A percentile compares a stretch with the other conserved stretches of the same genome.
Evolutionary conservation across 2,329 filamentous ascomycete species (phyloP).

Genomic region (Penicillium concentricum): DNA sequence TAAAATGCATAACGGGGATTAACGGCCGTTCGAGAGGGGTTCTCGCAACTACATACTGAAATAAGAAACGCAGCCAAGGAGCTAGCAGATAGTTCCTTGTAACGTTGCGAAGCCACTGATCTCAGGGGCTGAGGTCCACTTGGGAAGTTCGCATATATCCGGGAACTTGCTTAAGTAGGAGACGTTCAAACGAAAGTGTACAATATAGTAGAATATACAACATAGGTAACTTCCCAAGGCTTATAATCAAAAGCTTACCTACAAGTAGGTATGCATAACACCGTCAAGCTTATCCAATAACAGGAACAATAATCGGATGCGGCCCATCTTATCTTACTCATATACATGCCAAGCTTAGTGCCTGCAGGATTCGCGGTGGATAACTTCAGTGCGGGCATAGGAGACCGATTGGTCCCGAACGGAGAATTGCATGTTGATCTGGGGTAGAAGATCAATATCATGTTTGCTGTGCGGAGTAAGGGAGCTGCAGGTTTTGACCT

Average conservation of each 20-base stretch:
- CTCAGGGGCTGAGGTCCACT: neutral
- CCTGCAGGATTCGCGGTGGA: constrained; percentile 1
- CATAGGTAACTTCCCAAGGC: too few species aligned
- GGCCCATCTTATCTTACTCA: neutral
- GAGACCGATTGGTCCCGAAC: neutral
- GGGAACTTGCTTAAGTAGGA: neutral
- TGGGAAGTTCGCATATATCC: constrained; percentile 1
- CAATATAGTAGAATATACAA: neutral
- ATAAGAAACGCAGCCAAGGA: constrained; percentile 11
- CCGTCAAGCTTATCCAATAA: neutral
- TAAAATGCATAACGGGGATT: constrained; percentile 1
- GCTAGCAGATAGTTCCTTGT: constrained; percentile 8
- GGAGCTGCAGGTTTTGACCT: neutral
- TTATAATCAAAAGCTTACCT: neutral
- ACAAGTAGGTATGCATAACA: neutral
- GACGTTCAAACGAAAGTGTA: neutral
- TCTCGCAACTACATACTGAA: constrained; percentile 3
- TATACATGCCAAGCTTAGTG: constrained; percentile 15
- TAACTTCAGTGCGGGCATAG: neutral
- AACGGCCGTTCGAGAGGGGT: constrained; percentile 4
- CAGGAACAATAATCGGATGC: neutral
- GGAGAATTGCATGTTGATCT: neutral
- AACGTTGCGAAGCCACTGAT: constrained; percentile 3
- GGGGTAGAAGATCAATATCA: neutral
- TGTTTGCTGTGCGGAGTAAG: neutral